Evolutionary conservation across 2,329 filamentous ascomycete genomes (phyloP), one percentile per base, ranked within the genome.

Genomic region (Ilyonectria mors-panacis): DNA sequence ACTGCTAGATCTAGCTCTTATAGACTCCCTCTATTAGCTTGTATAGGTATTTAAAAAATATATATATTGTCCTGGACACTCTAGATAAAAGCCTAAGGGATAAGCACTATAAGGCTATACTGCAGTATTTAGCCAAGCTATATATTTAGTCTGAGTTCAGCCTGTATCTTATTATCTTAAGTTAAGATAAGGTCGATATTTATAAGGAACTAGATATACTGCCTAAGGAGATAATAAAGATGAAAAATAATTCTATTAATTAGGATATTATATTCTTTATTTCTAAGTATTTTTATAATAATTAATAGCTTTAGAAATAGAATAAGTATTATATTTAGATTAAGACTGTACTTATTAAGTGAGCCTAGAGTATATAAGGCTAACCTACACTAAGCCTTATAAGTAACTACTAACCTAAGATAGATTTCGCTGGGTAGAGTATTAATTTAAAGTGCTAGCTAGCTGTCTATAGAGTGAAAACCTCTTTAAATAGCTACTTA

Each of bases 11-110:
- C 35, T 63, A 1, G 70, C 63, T 6, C 63, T 79, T 2, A 21
- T 73, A 9, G 70, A 70, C n/a, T 75, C 65, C 33, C 62, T 80
- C 1, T 61, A 45, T 42, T 39, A 73, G 44, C 47, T 79, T 1
- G 23, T 80, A 2, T 51, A 59, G 12, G 42, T 57, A 3, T 81
- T 81, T 39, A n/a, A 39, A 75, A 0, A 60, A 77, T 6, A 72
- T 80, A 0, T 82, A 79, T 50, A 73, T 82, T 10, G 45, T 81
- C 4, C 12, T 82, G 3, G 80, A 83, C 64, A 81, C 80, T 1
- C 68, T 82, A 12, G 79, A 82, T 53, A 79, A 83, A 67, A 78
- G 79, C 50, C 76, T 77, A 0, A 62, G 66, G 10, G 63, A 73
- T 1, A 70, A 47, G n/a, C 66, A 77, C 23, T 70, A 74, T 4